Base-by-base conservation (phyloP, 1,284 basidiomycete species). In the Ceratobasidium sp. region DNA sequence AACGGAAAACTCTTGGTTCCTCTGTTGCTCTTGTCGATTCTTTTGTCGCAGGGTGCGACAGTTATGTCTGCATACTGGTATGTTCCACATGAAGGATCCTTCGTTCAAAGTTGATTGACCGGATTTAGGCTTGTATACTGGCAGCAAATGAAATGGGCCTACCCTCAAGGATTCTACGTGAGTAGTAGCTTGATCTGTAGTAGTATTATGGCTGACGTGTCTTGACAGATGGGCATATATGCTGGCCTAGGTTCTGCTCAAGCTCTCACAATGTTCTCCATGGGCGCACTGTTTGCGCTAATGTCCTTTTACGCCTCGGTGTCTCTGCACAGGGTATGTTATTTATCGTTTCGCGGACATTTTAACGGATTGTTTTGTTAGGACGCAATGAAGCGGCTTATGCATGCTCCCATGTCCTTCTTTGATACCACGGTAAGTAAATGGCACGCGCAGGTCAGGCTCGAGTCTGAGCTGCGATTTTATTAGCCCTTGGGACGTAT, bases 401-500 rank as follows among this genome's bases (percentile, higher is more conserved):
- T 88, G 81, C 87, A 90, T 79, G 91, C 93, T 0, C 95, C 95
- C 0, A 95, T 95, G 90, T 89, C 89, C 4, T 96, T 95, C 86
- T 96, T 95, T 81, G 95, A 97, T 82, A 95, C 94, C 0, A 96
- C 94, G 0, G 89, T 89, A 79, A 80, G 85, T 80, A 37, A 62
- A 68, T 4, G 17, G 70, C 70, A 77, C 51, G 64, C 57, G 62
- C 15, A n/a, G 74, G 37, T 13, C 15, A 5, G 19, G 19, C 65
- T 29, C 25, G 52, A 57, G 32, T 76, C 61, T 71, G 57, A 76
- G 49, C 25, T 37, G 25, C 62, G 11, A 52, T 40, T n/a, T 37
- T 17, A n/a, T 51, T 68, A 91, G 88, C 96, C 96, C 7, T 86
- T 96, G 15, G 96, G 96, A 15, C 91, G 96, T 25, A 95, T 97